Evolutionary conservation across 164 flowering plant genomes (phyloP).

Genomic region (Piper betle): DNA sequence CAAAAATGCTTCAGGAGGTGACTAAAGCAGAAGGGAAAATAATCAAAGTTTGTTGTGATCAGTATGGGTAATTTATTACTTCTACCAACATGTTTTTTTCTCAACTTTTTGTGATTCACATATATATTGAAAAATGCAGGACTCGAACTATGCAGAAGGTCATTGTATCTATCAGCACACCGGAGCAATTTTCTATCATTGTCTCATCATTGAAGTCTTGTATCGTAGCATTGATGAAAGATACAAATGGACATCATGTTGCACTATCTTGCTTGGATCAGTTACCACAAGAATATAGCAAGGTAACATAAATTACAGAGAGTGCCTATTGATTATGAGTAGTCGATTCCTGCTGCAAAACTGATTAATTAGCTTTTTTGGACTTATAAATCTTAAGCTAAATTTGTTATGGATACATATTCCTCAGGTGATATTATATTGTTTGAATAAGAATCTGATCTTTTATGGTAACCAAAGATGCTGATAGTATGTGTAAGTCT

Average conservation of each 20-base stretch:
- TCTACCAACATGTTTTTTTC: background rate
- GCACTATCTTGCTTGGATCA: slow-evolving; percentile 59
- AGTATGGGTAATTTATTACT: slow-evolving; percentile 45
- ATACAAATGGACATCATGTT: slow-evolving; percentile 72
- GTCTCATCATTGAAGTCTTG: slow-evolving; percentile 46
- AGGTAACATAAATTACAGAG: slow-evolving; percentile 23
- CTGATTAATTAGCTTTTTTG: background rate
- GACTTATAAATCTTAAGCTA: no score
- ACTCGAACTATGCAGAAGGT: slow-evolving; percentile 73
- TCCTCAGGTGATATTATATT: no score
- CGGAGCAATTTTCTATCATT: slow-evolving; percentile 46
- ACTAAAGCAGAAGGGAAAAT: slow-evolving; percentile 42
- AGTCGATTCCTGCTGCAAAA: background rate
- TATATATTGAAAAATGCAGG: slow-evolving; percentile 21
- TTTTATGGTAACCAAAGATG: no score
- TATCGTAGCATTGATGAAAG: slow-evolving; percentile 42
- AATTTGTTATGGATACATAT: no score
- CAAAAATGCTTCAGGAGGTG: slow-evolving; percentile 33
- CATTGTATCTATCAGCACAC: slow-evolving; percentile 47
- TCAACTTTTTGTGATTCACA: background rate
- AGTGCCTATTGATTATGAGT: background rate
- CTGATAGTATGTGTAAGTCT: no score
- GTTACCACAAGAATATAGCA: slow-evolving; percentile 31
- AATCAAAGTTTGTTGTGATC: slow-evolving; percentile 37
- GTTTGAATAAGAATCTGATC: no score